These are phyloP conservation scores for Mycosphaerelloides madeirae DNA, from an alignment of 2,329 filamentous ascomycete species.

Conservation along the genomic window DNA sequence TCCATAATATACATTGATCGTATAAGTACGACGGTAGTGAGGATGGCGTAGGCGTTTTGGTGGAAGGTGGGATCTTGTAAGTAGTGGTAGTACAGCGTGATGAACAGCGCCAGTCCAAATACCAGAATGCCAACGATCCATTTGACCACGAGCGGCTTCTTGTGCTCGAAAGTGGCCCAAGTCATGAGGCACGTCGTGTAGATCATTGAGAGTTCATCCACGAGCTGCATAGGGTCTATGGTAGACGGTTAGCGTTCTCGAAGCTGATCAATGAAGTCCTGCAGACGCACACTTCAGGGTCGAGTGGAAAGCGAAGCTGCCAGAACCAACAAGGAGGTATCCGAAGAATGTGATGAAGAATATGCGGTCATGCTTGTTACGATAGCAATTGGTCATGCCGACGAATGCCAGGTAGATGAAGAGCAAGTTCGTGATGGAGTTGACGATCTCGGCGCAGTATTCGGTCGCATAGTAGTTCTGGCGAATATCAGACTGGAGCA, in stretches of 20 bases:
- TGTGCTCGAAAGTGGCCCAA: conserved; percentile 72
- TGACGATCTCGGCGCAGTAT: conserved; percentile 73
- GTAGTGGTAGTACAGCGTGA: conserved; percentile 76
- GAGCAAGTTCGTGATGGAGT: conserved; percentile 73
- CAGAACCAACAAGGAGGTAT: conserved; percentile 57
- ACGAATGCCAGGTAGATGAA: conserved; percentile 75
- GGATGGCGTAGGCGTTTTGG: conserved; percentile 68
- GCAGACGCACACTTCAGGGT: conserved; percentile 63
- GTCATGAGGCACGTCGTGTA: conserved; percentile 67
- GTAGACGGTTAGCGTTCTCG: no score
- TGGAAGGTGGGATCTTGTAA: conserved; percentile 80
- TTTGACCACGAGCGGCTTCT: conserved; percentile 49
- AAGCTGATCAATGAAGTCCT: no score
- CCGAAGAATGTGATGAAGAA: conserved; percentile 65
- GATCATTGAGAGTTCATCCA: conserved; percentile 68
- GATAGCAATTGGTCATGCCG: conserved; percentile 67
- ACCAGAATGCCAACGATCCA: conserved; percentile 55
- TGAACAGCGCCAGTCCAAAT: conserved; percentile 52
- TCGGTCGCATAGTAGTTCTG: conserved; percentile 72
- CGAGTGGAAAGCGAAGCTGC: conserved; percentile 60
- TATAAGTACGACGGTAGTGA: conserved; percentile 66
- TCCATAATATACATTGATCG: conserved; percentile 77
- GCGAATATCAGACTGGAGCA: not conserved
- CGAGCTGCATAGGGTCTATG: conserved; percentile 67
- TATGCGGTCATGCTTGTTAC: conserved; percentile 65